Percentiles rank a stretch among this genome's conserved stretches.
Evolutionary conservation across 805 yeast genomes (phyloP).

Genomic region (Pichia californica): DNA sequence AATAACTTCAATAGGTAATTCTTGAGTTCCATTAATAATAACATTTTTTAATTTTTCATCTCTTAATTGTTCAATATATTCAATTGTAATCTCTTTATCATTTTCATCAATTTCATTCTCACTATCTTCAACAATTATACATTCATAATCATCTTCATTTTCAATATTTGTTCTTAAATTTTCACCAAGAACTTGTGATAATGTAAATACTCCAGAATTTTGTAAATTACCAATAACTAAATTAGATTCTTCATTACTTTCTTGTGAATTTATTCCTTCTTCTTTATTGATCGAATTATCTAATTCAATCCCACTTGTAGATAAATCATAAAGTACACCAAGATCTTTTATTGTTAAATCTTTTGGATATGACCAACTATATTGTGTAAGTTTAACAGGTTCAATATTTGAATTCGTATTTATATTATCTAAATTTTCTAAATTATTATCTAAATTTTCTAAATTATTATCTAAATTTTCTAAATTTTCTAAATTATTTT

Average conservation of each 20-base stretch:
- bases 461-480: too few species aligned
- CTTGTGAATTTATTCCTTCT: not conserved
- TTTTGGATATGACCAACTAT: conserved; percentile 5
- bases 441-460: too few species aligned
- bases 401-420: too few species aligned
- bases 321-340: conserved; percentile 4
- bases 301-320: not conserved
- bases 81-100: conserved; percentile 1
- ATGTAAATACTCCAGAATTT: conserved; percentile 3
- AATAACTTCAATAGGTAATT: conserved; percentile 6
- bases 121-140: conserved; percentile 5
- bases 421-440: too few species aligned
- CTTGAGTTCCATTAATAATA: conserved; percentile 10
- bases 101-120: conserved; percentile 3
- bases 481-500: too few species aligned
- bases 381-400: not conserved
- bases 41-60: too few species aligned
- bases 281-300: not conserved
- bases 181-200: conserved; percentile 9
- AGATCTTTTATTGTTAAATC: conserved; percentile 1
- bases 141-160: not conserved
- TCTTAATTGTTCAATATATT: not conserved
- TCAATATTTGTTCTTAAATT: not conserved
- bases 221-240: too few species aligned
- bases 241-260: not conserved